These are phyloP conservation scores for Angophora floribunda DNA, from an alignment of 345 rosid genomes.

Conservation along the genomic window DNA sequence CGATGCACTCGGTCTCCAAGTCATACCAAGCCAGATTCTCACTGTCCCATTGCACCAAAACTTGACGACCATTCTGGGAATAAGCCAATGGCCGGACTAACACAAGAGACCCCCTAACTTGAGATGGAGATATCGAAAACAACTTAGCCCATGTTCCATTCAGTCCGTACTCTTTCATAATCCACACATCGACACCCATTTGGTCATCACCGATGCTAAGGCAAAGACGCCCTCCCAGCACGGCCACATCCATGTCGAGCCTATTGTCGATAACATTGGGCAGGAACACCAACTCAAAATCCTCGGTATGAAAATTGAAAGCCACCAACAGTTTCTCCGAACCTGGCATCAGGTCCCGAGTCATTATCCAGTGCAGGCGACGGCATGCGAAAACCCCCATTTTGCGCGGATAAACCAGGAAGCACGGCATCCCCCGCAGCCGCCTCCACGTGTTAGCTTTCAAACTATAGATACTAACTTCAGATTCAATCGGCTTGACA, in stretches of 20 bases:
- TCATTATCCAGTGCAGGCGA: slow-evolving; percentile 30
- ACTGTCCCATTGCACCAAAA: background rate
- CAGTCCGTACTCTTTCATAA: slow-evolving; percentile 3
- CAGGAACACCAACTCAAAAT: slow-evolving; percentile 1
- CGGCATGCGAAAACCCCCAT: slow-evolving; percentile 21
- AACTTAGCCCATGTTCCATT: slow-evolving; percentile 4
- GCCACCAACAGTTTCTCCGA: slow-evolving; percentile 4
- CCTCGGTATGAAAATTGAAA: slow-evolving; percentile 8
- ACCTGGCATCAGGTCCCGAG: background rate
- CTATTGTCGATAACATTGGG: background rate
- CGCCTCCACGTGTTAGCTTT: slow-evolving; percentile 22
- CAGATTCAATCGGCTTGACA: background rate
- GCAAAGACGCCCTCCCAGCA: slow-evolving; percentile 13
- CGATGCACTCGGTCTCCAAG: background rate
- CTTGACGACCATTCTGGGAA: background rate
- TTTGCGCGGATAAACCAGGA: slow-evolving; percentile 6
- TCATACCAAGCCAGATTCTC: slow-evolving; percentile 1
- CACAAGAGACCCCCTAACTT: background rate
- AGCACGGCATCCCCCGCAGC: slow-evolving; percentile 11
- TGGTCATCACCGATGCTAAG: background rate
- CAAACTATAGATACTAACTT: slow-evolving; percentile 26
- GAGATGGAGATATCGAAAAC: background rate
- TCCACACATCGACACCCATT: slow-evolving; percentile 1
- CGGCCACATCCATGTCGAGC: slow-evolving; percentile 11
- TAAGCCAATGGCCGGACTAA: background rate